phyloP scores from a whole-genome alignment of 2,329 filamentous ascomycete species.

The Colletotrichum gloeosporioides region DNA sequence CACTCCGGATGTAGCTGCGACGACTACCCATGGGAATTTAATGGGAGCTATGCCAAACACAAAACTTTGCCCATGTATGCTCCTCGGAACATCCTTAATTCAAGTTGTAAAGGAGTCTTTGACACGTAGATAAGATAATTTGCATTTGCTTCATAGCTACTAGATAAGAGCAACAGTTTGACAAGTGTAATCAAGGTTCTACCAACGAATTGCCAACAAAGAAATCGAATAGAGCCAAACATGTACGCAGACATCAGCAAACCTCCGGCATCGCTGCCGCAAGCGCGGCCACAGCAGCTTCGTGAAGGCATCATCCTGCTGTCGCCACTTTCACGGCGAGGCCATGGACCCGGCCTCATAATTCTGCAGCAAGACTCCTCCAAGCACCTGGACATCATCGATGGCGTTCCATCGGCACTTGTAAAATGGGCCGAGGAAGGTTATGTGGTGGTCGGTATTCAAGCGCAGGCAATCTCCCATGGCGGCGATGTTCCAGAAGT shows the following conservation, averaged over 20 bases:
- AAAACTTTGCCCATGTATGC: background rate
- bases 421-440: background rate
- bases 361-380: background rate
- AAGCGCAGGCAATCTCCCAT: background rate
- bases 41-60: background rate
- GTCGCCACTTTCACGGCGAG: background rate
- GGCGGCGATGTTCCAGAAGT: background rate
- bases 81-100: background rate
- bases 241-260: background rate
- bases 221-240: background rate
- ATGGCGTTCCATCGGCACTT: background rate
- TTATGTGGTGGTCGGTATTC: background rate
- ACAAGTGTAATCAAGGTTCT: background rate
- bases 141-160: background rate
- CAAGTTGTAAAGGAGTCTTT: background rate
- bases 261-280: background rate
- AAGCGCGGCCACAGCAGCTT: background rate
- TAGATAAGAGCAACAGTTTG: background rate
- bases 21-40: background rate
- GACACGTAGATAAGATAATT: background rate
- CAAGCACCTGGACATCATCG: background rate
- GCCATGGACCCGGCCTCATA: background rate
- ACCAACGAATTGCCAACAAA: background rate
- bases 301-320: background rate
- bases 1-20: background rate